phyloP scores from a whole-genome alignment of 768 basidiomycete genomes.

The Lyophyllum semitale region DNA sequence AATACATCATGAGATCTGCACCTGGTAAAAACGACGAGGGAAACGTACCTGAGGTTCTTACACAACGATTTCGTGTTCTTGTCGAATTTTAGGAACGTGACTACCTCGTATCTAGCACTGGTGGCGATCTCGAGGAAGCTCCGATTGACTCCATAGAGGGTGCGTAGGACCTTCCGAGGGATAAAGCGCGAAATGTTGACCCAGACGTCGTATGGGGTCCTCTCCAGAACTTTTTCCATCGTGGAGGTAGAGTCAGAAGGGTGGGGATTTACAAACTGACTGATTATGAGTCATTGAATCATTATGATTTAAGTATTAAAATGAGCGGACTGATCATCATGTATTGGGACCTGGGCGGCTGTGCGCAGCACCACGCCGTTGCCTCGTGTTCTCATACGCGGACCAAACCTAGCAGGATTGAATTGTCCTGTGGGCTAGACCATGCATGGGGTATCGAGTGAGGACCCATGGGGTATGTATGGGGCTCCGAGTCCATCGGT shows the following conservation, averaged over 20 bases:
- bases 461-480: too few species aligned
- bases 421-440: too few species aligned
- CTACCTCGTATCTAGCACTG: constrained; percentile 18
- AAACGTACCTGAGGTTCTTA: constrained; percentile 21
- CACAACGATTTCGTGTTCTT: constrained; percentile 23
- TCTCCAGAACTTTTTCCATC: constrained; percentile 9
- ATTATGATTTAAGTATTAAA: neutral
- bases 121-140: constrained; percentile 21
- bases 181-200: constrained; percentile 19
- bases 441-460: too few species aligned
- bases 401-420: too few species aligned
- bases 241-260: neutral
- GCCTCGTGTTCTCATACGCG: constrained; percentile 2
- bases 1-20: neutral
- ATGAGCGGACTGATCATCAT: neutral
- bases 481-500: neutral
- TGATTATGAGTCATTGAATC: neutral
- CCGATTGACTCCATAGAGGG: constrained; percentile 22
- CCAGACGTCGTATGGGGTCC: constrained; percentile 26
- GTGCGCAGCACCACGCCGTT: neutral
- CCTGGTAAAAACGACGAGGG: neutral
- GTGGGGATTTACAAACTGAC: neutral
- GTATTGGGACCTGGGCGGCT: neutral
- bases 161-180: constrained; percentile 14
- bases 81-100: constrained; percentile 22